phyloP scores from a whole-genome alignment of 2,329 filamentous ascomycete species.

The Parastagonospora avenae region DNA sequence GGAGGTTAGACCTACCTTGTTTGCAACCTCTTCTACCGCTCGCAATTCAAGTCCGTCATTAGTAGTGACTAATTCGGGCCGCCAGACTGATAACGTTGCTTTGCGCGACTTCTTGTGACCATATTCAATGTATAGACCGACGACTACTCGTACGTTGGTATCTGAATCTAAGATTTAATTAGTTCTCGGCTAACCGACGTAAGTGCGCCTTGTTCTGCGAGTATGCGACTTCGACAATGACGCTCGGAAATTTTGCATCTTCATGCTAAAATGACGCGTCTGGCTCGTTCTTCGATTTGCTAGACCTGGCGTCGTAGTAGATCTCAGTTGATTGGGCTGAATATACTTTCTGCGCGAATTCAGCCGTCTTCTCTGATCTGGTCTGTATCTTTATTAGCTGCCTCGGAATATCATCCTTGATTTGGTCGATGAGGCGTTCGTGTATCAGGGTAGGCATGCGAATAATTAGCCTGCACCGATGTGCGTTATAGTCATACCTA shows the following conservation, averaged over 20 bases:
- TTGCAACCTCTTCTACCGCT: conserved; percentile 4
- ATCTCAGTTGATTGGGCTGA: conserved; percentile 21
- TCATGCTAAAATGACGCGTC: conserved; percentile 28
- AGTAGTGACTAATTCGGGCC: conserved; percentile 5
- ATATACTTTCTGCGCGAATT: conserved; percentile 27
- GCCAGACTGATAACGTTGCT: conserved; percentile 14
- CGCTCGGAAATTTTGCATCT: conserved; percentile 24
- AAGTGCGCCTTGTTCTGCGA: conserved; percentile 22
- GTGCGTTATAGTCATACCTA: conserved; percentile 26
- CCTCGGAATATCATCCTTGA: conserved; percentile 24
- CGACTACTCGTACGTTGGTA: conserved; percentile 17
- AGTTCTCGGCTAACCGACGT: conserved; percentile 13
- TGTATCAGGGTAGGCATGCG: conserved; percentile 28
- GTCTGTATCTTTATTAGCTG: conserved; percentile 23
- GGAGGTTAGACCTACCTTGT: conserved; percentile 6
- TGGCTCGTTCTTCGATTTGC: conserved; percentile 26
- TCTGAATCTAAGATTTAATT: conserved; percentile 25
- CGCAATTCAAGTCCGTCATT: conserved; percentile 11
- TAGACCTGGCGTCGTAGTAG: conserved; percentile 10
- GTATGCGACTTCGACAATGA: conserved; percentile 28
- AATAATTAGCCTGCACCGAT: conserved; percentile 16
- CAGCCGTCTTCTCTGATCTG: conserved; percentile 15
- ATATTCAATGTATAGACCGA: conserved; percentile 21
- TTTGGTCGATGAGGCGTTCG: too few relatives aligned
- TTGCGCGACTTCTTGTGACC: conserved; percentile 13